A percentile compares a stretch with the other conserved stretches of the same genome.
These are phyloP conservation scores for Blastocystis sp. DNA, from an alignment of 352 stramenopile genomes.

Conservation along the genomic window DNA sequence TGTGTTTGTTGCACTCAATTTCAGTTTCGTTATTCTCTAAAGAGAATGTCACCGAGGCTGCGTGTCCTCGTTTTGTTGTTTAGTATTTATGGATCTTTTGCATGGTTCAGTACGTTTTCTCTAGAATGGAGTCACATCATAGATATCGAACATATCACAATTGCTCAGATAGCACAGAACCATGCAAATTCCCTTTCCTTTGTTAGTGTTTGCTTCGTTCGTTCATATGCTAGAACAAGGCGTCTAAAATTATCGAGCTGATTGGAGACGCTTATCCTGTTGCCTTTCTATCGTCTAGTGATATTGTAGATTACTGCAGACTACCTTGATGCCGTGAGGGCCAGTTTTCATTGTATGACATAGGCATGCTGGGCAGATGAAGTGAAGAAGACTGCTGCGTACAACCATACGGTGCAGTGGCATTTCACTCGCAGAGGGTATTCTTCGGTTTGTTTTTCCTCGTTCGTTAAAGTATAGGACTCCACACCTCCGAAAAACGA, in stretches of 20 bases:
- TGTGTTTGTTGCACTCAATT: background rate
- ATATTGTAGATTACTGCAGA: background rate
- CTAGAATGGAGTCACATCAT: background rate
- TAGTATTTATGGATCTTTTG: background rate
- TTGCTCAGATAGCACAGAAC: constrained; percentile 35
- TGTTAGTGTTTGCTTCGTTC: background rate
- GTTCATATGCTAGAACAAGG: background rate
- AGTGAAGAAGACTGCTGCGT: background rate
- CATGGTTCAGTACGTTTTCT: background rate
- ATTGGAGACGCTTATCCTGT: background rate
- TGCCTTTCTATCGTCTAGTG: background rate
- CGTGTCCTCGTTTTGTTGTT: background rate
- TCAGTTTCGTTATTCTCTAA: background rate
- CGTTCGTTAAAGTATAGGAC: background rate
- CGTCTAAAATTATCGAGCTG: background rate
- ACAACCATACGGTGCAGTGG: constrained; percentile 14
- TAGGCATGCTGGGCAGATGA: constrained; percentile 49
- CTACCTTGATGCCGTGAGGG: background rate
- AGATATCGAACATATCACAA: constrained; percentile 38
- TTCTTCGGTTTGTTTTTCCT: background rate
- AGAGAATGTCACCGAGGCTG: background rate
- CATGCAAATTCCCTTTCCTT: background rate
- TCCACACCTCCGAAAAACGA: background rate
- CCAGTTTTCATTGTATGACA: background rate
- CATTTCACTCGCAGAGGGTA: constrained; percentile 38